A percentile compares a stretch with the other conserved stretches of the same genome.
Conservation (phyloP, 176 grass and related monocot species). For the Elymus sibiricus region DNA sequence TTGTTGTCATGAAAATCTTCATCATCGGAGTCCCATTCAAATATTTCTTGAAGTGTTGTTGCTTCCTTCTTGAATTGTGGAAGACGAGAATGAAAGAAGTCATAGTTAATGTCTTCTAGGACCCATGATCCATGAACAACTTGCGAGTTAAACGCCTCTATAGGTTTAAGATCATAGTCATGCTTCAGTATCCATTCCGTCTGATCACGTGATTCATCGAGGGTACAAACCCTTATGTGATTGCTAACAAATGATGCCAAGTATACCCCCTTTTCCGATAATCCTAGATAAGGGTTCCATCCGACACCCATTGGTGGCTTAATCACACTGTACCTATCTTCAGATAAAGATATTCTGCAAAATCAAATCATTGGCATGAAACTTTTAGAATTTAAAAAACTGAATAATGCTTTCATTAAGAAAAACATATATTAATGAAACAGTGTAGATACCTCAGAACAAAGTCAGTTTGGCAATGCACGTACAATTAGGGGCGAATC, state of each 20-base stretch:
- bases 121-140: not conserved
- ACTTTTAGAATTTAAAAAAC: not conserved
- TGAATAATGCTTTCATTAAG: no score
- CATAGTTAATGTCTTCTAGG: not conserved
- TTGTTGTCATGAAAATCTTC: not conserved
- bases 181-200: not conserved
- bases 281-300: not conserved
- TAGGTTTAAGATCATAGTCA: not conserved
- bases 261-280: not conserved
- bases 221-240: not conserved
- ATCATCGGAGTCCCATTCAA: not conserved
- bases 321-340: not conserved
- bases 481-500: no score
- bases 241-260: not conserved
- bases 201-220: not conserved
- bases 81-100: not conserved
- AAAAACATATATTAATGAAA: no score
- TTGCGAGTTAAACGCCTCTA: not conserved
- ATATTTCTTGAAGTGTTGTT: not conserved
- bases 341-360: not conserved
- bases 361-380: no score
- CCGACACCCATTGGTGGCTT: not conserved
- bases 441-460: not conserved
- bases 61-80: not conserved
- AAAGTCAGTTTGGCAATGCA: not conserved